Evolutionary conservation across 2,329 filamentous ascomycete genomes (phyloP), one percentile per base, ranked within the genome.

Genomic region (Septoria petroselini): DNA sequence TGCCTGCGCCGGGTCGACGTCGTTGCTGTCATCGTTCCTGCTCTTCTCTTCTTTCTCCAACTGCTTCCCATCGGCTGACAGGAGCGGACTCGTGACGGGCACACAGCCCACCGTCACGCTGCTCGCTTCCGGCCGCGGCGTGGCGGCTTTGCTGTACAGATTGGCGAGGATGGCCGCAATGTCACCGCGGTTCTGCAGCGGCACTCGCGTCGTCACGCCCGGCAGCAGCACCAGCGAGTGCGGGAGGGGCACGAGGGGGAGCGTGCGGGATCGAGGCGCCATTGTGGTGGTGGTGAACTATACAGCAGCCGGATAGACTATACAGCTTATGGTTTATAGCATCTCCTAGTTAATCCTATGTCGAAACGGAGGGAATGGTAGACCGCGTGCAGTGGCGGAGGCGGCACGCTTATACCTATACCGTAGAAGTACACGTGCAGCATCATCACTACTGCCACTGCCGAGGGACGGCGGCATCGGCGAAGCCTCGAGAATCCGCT

Each of bases 101-200:
- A 97, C 83, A 68, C 91, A 97, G 45, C 86, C 89, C 58, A 97
- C 84, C 7, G 87, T 84, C 60, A 95, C 82, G 59, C 82, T 77
- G 55, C 78, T 79, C 21, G 82, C 80, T 58, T 84, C 76, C 2
- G 75, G 80, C 62, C 83, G 84, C 18, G 75, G 71, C 33, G 81
- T 80, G 27, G 86, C 77, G 21, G 84, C 84, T 60, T 84, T 83
- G 63, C 86, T 86, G 71, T 95, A 91, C 53, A 95, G 81, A 60
- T 85, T 84, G 15, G 90, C 87, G 50, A 98, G 82, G 37, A 97
- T 81, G 42, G 91, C 87, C 45, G 89, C 85, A 59, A 97, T 85
- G 70, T 97, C 93, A 59, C 88, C 83, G 43, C 91, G 88, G 69
- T 85, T 84, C 33, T 85, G 82, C 44, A 96, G 85, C 47, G 88